Evolutionary conservation across 1,139 yeast genomes (phyloP).

Genomic region (Saccharomycopsis hybrid): DNA sequence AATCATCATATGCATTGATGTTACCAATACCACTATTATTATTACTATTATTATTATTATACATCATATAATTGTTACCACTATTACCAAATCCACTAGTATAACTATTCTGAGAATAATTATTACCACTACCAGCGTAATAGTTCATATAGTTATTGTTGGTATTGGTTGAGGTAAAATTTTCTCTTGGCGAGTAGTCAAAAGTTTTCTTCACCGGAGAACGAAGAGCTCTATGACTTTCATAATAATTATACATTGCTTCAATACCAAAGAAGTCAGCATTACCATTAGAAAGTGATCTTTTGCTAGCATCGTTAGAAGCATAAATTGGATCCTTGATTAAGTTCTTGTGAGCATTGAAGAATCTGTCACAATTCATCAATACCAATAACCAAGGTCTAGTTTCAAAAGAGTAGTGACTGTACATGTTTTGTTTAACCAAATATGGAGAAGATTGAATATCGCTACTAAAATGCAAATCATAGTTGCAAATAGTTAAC

Average conservation of each 20-base stretch:
- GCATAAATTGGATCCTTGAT: constrained; percentile 10
- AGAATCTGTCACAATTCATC: background rate
- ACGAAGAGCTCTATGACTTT: constrained; percentile 1
- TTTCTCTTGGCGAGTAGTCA: no score
- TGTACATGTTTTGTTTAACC: no score
- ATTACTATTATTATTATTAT: background rate
- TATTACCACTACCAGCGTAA: background rate
- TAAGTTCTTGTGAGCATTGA: constrained; percentile 3
- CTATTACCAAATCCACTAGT: background rate
- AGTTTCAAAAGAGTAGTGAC: constrained; percentile 5
- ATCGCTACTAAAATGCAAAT: constrained; percentile 15
- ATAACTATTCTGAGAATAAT: background rate
- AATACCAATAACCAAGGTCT: constrained; percentile 16
- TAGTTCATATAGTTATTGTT: background rate
- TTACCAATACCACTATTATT: background rate
- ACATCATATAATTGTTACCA: background rate
- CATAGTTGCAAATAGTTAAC: constrained; percentile 39
- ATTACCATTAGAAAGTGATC: constrained; percentile 1
- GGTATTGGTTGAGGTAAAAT: no score
- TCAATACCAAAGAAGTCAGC: constrained; percentile 6
- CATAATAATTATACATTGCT: constrained; percentile 7
- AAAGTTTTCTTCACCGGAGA: constrained; percentile 1
- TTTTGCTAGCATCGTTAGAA: constrained; percentile 1
- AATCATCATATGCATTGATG: no score
- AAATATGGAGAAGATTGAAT: background rate